Base-by-base conservation (phyloP, 2,329 filamentous ascomycete species). In the Arthrobotrys megalospora region DNA sequence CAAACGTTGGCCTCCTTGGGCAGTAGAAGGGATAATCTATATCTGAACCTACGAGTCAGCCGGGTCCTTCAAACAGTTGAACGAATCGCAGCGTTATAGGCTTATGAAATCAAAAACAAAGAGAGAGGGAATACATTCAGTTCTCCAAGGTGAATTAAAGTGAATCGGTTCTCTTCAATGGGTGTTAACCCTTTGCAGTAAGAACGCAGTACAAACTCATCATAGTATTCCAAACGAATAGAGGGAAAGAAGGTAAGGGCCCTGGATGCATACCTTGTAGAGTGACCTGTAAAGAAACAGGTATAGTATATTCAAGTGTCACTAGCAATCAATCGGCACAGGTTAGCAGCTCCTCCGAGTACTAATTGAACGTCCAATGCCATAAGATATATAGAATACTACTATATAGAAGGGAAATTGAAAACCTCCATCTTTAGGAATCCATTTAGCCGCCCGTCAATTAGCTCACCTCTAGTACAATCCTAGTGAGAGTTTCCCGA, bases 71-170 rank as follows among this genome's bases (percentile, higher is more conserved):
- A 47, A 64, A 41, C 60, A 32, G 21, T 50, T 19, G 6, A 21
- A 36, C 24, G 34, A 47, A 34, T 41, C 50, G 7, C 24, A 66
- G 32, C 11, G 6, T 19, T 5, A 28, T 41, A 34, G 24, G 45
- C 4, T 70, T 16, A 63, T 47, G 16, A 36, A 52, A 48, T 19
- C n/a, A 60, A 6, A 38, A 32, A 14, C 2, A 41, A n/a, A 43
- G 28, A 36, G 32, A 21, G 16, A 48, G 19, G 36, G 48, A 66
- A 63, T 50, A 60, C 10, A 55, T 68, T 84, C 83, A 84, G 83
- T 84, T 84, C 83, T 84, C 83, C 83, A 84, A 84, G 82, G 82
- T 84, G 83, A 84, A 83, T 82, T 82, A 80, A 80, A 70, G 47
- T 65, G 81, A 71, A 82, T 83, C 84, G 81, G 80, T 83, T 83